Evolutionary conservation across 2,329 filamentous ascomycete genomes (phyloP), one percentile per base, ranked within the genome.

Genomic region (Dactylellina haptotyla): DNA sequence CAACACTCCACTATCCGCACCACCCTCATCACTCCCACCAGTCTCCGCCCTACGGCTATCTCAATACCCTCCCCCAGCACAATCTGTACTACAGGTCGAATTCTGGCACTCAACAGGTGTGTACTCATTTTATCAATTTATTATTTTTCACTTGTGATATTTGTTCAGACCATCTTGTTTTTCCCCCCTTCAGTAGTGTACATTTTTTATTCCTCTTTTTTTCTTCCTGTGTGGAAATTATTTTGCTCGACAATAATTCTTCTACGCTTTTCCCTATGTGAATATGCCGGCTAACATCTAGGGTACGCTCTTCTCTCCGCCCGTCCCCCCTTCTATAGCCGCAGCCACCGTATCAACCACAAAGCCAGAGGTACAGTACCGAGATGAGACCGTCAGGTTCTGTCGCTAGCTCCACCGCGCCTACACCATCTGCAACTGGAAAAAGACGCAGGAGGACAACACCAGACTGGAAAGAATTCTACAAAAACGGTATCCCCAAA

Each of bases 381-480:
- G 81, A 74, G 82, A 84, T 75, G 78, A 81, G 16, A 79, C 79
- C 32, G 79, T 84, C 67, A 82, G 70, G 39, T 28, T 75, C 70
- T 14, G 61, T 73, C 28, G 50, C 56, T 41, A 69, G 63, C 30
- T 75, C 70, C 20, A 37, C 63, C 20, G 70, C 59, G 30, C 70
- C 56, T 5, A 63, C 62, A 43, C 59, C 70, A 20, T 75, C 70
- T 50, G 70, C 51, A 43, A 75, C 34, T 32, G 70, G 70, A 34
- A 73, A 73, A 76, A 83, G 86, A 76, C 85, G 85, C 72, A 87
- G 85, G 75, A 80, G 79, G 80, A 86, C 85, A 80, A 85, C 88
- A 76, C 90, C 90, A 54, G 89, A 95, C 81, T 95, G 91, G 91
- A 84, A 86, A 67, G 87, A 86, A 76, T 95, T 93, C 79, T 94